These are phyloP conservation scores for Microbotryum scabiosae DNA, from an alignment of 1,284 basidiomycete genomes.

Conservation along the genomic window DNA sequence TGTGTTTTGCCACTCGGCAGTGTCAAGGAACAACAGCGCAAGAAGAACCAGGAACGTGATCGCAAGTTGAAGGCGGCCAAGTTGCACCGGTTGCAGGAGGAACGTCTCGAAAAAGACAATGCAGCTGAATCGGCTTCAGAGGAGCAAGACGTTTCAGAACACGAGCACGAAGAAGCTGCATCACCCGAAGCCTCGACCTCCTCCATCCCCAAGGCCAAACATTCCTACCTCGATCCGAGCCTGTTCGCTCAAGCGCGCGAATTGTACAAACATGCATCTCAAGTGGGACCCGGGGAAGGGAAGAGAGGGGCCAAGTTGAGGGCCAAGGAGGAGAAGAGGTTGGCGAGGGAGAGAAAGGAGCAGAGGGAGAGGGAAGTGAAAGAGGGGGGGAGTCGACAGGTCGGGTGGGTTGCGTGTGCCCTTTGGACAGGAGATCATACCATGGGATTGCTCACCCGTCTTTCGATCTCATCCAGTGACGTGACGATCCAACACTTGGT, in stretches of 20 bases:
- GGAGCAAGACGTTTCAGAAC: not conserved
- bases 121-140: not conserved
- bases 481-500: slow-evolving; percentile 26
- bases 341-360: slow-evolving; percentile 7
- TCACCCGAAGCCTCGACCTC: not conserved
- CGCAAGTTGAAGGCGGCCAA: slow-evolving; percentile 1
- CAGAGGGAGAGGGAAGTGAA: slow-evolving; percentile 8
- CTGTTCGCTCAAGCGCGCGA: slow-evolving; percentile 23
- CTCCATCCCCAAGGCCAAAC: slow-evolving; percentile 16
- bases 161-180: not conserved
- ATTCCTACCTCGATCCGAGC: slow-evolving; percentile 26
- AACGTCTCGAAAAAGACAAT: slow-evolving; percentile 1
- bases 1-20: too few relatives aligned
- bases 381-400: slow-evolving; percentile 12
- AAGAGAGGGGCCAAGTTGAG: slow-evolving; percentile 13
- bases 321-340: slow-evolving; percentile 11
- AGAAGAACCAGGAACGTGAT: slow-evolving; percentile 1
- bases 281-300: slow-evolving; percentile 6
- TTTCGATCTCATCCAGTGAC: slow-evolving; percentile 7
- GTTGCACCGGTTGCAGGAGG: not conserved
- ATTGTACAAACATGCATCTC: slow-evolving; percentile 8
- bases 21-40: not conserved
- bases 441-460: not conserved
- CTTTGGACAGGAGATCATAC: not conserved
- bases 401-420: slow-evolving; percentile 14